Evolutionary conservation across 805 yeast genomes (phyloP).

Genomic region (Spathaspora gorwiae): DNA sequence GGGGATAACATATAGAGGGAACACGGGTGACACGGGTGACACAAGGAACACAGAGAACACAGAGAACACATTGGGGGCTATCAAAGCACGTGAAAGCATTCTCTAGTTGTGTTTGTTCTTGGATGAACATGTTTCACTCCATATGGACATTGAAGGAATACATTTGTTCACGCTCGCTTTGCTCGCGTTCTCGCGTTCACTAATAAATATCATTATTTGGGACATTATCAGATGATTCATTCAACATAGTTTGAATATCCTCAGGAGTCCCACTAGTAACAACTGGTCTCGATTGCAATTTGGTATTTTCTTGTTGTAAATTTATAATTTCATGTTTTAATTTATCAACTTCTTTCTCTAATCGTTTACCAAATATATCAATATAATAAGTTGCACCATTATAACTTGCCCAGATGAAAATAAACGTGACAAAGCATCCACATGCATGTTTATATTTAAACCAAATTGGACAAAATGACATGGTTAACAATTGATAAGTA

Average conservation of each 20-base stretch:
- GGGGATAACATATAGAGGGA: too few species aligned
- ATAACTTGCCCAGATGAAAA: conserved; percentile 77
- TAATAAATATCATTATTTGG: not conserved
- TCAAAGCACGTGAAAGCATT: too few species aligned
- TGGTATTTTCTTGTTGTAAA: conserved; percentile 40
- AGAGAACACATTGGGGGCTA: too few species aligned
- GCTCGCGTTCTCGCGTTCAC: too few species aligned
- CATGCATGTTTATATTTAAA: conserved; percentile 66
- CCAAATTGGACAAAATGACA: conserved; percentile 89
- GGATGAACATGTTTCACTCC: too few species aligned
- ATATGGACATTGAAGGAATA: too few species aligned
- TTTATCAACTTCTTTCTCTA: conserved; percentile 77
- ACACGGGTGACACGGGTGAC: too few species aligned
- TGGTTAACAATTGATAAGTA: conserved; percentile 77
- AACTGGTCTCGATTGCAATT: conserved; percentile 8
- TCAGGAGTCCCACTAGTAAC: conserved; percentile 5
- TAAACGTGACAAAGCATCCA: conserved; percentile 58
- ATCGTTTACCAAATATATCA: conserved; percentile 85
- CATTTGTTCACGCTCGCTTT: too few species aligned
- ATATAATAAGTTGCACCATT: conserved; percentile 95
- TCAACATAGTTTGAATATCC: conserved; percentile 1
- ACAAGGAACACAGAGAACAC: too few species aligned
- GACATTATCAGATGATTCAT: not conserved
- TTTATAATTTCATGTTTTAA: conserved; percentile 68
- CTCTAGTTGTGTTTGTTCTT: too few species aligned